Evolutionary conservation across 2,329 filamentous ascomycete genomes (phyloP).

Genomic region (Podosphaera aphanis): DNA sequence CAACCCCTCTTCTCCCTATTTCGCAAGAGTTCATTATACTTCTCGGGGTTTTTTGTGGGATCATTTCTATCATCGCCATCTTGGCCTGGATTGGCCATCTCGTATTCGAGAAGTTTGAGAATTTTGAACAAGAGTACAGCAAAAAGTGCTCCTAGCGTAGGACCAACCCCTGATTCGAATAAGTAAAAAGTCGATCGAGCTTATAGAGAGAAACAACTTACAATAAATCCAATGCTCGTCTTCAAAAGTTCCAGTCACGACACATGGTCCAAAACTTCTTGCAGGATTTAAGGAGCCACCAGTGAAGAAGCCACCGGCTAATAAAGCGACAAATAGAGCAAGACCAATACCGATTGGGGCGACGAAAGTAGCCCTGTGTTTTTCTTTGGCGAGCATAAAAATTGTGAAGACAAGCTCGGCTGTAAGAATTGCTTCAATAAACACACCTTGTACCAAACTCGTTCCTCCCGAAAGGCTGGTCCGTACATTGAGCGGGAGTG

Average conservation of each 20-base stretch:
- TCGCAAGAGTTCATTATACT: conserved; percentile 11
- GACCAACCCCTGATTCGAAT: conserved; percentile 21
- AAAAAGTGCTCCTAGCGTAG: conserved; percentile 24
- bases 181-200: neutral
- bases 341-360: conserved; percentile 25
- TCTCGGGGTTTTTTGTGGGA: conserved; percentile 20
- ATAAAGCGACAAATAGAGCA: conserved; percentile 23
- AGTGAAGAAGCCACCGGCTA: conserved; percentile 19
- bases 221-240: conserved; percentile 26
- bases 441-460: conserved; percentile 22
- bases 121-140: conserved; percentile 26
- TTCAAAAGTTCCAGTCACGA: conserved; percentile 21
- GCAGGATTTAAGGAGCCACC: conserved; percentile 25
- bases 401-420: conserved; percentile 25
- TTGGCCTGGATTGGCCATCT: conserved; percentile 25
- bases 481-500: conserved; percentile 16
- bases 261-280: conserved; percentile 24
- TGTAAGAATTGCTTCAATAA: conserved; percentile 26
- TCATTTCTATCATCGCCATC: conserved; percentile 22
- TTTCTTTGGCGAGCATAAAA: conserved; percentile 21
- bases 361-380: conserved; percentile 24
- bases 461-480: conserved; percentile 21
- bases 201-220: conserved; percentile 4
- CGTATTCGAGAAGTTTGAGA: conserved; percentile 28
- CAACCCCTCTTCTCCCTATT: conserved; percentile 9